These are phyloP conservation scores for Polysphondylium violaceum DNA, from an alignment of 78 protist genomes.

Conservation along the genomic window DNA sequence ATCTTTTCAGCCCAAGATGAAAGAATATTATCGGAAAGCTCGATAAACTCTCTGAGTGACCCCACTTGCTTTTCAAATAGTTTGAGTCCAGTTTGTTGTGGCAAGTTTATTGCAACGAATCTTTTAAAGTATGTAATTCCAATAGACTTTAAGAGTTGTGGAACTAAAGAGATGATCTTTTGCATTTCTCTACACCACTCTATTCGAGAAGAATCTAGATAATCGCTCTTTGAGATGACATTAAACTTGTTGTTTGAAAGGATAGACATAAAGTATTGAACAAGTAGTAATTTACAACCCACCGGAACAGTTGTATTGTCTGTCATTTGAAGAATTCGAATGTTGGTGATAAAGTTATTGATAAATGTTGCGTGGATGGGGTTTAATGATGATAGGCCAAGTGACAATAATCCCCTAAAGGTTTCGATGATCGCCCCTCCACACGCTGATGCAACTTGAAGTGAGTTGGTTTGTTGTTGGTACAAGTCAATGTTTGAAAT, in stretches of 20 bases:
- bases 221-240: not conserved
- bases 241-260: not conserved
- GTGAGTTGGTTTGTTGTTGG: no score
- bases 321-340: constrained; percentile 5
- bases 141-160: constrained; percentile 15
- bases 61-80: not conserved
- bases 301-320: not conserved
- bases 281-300: constrained; percentile 1
- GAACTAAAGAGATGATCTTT: not conserved
- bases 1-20: constrained; percentile 8
- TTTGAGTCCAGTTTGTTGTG: not conserved
- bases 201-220: not conserved
- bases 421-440: not conserved
- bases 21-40: not conserved
- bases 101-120: not conserved
- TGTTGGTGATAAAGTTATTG: constrained; percentile 1
- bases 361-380: not conserved
- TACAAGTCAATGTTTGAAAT: not conserved
- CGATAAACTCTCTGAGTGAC: not conserved
- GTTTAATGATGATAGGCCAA: not conserved
- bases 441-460: not conserved
- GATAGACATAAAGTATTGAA: constrained; percentile 13
- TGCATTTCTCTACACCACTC: constrained; percentile 50
- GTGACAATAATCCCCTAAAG: not conserved
- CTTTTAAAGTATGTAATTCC: constrained; percentile 1